A percentile compares a stretch with the other conserved stretches of the same genome.
These are phyloP conservation scores for Diplocarpon mali DNA, from an alignment of 2,329 filamentous ascomycete genomes.

Conservation along the genomic window DNA sequence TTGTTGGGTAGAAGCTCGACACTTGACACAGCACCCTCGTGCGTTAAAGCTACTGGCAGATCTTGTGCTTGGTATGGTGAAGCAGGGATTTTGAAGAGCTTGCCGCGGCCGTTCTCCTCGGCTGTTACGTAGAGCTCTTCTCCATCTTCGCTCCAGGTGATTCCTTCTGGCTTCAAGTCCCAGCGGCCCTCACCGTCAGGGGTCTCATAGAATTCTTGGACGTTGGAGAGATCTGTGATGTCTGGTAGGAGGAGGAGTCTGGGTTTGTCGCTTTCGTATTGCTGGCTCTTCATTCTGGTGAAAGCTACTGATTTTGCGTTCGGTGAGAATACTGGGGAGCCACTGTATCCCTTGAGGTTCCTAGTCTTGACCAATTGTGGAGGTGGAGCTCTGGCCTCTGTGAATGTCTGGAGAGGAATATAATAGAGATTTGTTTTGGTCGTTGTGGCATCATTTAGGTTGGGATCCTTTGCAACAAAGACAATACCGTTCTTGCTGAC, in stretches of 20 bases:
- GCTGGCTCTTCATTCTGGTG: slow-evolving; percentile 61
- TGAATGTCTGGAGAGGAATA: slow-evolving; percentile 51
- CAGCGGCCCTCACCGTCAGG: slow-evolving; percentile 52
- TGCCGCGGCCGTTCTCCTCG: slow-evolving; percentile 53
- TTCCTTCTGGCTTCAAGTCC: slow-evolving; percentile 46
- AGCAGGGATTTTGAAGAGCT: slow-evolving; percentile 52
- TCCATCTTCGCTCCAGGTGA: slow-evolving; percentile 48
- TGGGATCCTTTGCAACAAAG: slow-evolving; percentile 66
- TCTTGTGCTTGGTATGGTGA: slow-evolving; percentile 37
- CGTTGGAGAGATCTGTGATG: slow-evolving; percentile 43
- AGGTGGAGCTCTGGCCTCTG: slow-evolving; percentile 37
- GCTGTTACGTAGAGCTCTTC: slow-evolving; percentile 60
- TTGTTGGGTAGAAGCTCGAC: slow-evolving; percentile 40
- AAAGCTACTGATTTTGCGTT: slow-evolving; percentile 64
- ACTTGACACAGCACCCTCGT: slow-evolving; percentile 43
- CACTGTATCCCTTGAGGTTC: slow-evolving; percentile 51
- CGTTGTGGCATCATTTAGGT: slow-evolving; percentile 58
- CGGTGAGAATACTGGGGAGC: slow-evolving; percentile 61
- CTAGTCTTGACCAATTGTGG: slow-evolving; percentile 46
- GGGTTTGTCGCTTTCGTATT: slow-evolving; percentile 75
- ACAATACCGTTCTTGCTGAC: slow-evolving; percentile 53
- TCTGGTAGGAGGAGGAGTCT: slow-evolving; percentile 55
- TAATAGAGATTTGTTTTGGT: slow-evolving; percentile 79
- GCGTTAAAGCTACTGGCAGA: slow-evolving; percentile 39
- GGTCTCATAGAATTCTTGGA: slow-evolving; percentile 51